Base-by-base conservation (phyloP, 169 alveolate species). In the Amoebophrya sp. region DNA sequence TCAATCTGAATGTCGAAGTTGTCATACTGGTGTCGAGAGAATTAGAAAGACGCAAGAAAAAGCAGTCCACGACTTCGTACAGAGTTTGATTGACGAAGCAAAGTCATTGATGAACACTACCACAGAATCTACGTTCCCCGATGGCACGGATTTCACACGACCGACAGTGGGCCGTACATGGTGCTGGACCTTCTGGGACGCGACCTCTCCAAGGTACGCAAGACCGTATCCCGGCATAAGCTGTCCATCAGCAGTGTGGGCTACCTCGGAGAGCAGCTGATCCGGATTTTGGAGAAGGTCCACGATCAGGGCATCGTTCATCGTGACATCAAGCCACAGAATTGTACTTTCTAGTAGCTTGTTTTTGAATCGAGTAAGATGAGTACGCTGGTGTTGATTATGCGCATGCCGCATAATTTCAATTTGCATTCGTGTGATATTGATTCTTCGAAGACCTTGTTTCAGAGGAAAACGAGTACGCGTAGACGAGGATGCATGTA, bases 251-350 rank as follows among this genome's bases (percentile, higher is more conserved):
- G 83, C 83, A 66, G 83, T 25, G 83, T 66, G 29, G 83, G 83
- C 7, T 66, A 25, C 83, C 83, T 66, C 35, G 83, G 83, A 2
- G 35, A 66, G 35, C 83, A 66, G 83, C 83, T 66, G 32, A 66
- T 66, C 83, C 83, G 35, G 39, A 66, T 66, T 25, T 25, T 66
- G 35, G 39, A n/a, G 18, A 66, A 66, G 32, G 83, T 66, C 35
- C 83, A 66, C 83, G 32, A 3, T 1, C 32, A 66, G 83, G 83
- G 83, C 35, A n/a, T 66, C 83, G 35, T 66, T 0, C 83, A 66
- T 66, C 83, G 83, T 7, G 83, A 66, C 35, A 66, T 66, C 83
- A 66, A 66, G 83, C 83, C 83, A 25, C 83, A 66, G 83, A 66
- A 66, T 25, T 66, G 83, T 66, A 66, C 83, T 66, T 1, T 1